Conservation (phyloP, 73 alveolate species). For the Uronychia setigera region DNA sequence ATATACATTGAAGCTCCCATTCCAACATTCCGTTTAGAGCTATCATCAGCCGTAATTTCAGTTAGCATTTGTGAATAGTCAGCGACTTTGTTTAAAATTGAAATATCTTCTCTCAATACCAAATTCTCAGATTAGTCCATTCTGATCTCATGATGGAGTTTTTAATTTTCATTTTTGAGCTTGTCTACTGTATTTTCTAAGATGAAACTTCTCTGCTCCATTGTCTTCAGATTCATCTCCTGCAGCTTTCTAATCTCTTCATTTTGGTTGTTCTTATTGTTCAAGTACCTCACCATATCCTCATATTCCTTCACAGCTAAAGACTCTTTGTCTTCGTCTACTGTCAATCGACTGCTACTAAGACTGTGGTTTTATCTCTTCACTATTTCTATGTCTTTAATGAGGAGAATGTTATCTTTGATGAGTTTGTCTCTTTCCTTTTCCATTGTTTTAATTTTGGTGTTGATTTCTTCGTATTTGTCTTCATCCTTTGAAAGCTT, state of each 20-base stretch:
- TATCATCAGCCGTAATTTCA: neutral
- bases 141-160: neutral
- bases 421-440: neutral
- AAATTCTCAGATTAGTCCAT: neutral
- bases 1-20: too few species aligned
- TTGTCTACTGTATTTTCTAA: neutral
- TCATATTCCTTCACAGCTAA: neutral
- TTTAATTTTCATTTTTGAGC: neutral
- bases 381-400: neutral
- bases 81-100: neutral
- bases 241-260: neutral
- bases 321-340: neutral
- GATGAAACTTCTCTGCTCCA: neutral
- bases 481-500: neutral
- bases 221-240: neutral
- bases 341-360: neutral
- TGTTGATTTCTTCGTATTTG: neutral
- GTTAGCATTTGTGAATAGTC: neutral
- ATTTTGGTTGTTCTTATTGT: neutral
- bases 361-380: neutral
- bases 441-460: neutral
- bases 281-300: neutral
- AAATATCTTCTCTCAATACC: neutral
- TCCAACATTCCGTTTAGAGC: neutral
- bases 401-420: neutral